Conservation (phyloP, 495 filamentous ascomycete genomes). For the Amniculicola lignicola region DNA sequence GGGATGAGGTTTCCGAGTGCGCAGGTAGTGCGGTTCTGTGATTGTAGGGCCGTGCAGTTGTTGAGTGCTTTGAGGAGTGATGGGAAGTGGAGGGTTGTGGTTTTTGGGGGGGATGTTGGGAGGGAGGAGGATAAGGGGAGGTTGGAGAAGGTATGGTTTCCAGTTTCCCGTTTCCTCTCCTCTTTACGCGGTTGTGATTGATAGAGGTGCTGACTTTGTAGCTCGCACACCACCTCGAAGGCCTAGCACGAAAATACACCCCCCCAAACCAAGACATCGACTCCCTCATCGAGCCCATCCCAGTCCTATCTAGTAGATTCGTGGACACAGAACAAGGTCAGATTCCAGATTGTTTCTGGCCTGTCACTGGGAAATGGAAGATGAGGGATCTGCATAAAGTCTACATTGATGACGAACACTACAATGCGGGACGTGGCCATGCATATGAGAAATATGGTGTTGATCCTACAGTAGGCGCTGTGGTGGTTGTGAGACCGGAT, state of each 20-base stretch:
- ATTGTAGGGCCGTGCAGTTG: constrained; percentile 57
- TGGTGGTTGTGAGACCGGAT: constrained; percentile 65
- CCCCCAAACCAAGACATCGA: constrained; percentile 49
- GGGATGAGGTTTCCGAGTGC: constrained; percentile 59
- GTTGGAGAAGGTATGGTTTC: constrained; percentile 22
- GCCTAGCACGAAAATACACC: constrained; percentile 48
- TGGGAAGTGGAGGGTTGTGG: constrained; percentile 58
- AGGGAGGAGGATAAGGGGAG: constrained; percentile 31
- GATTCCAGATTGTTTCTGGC: constrained; percentile 59
- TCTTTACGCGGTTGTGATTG: background rate
- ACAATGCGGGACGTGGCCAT: constrained; percentile 62
- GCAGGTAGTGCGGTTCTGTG: constrained; percentile 55
- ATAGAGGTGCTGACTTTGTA: background rate
- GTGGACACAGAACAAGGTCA: constrained; percentile 55
- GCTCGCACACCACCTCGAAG: constrained; percentile 42
- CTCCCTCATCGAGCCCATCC: constrained; percentile 58
- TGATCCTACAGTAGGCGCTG: constrained; percentile 50
- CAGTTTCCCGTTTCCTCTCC: background rate
- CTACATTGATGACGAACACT: constrained; percentile 65
- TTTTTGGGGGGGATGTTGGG: constrained; percentile 56
- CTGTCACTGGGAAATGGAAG: constrained; percentile 56
- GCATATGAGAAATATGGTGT: constrained; percentile 62
- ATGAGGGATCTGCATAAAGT: constrained; percentile 62
- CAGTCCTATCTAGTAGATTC: constrained; percentile 56
- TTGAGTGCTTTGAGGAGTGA: constrained; percentile 51